Evolutionary conservation across 2,329 filamentous ascomycete species (phyloP).

Genomic region (Aspergillus pseudotamarii): DNA sequence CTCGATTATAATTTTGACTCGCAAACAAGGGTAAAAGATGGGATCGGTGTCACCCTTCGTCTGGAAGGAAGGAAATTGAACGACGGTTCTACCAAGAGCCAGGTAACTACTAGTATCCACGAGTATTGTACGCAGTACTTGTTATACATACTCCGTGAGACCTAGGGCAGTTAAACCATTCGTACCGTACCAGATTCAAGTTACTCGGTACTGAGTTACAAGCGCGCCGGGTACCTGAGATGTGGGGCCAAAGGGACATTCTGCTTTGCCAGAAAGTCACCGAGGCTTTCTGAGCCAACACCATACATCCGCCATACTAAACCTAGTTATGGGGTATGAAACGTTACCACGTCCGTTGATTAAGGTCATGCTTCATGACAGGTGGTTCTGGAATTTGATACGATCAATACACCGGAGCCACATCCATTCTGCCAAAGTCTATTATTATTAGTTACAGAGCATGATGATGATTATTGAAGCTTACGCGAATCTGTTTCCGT

Average conservation of each 20-base stretch:
- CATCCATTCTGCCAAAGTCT: not conserved
- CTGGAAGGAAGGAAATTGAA: too few species aligned
- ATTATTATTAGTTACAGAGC: too few species aligned
- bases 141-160: not conserved
- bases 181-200: not conserved
- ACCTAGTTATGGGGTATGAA: not conserved
- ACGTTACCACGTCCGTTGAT: not conserved
- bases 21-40: too few species aligned
- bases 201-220: slow-evolving; percentile 8
- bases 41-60: too few species aligned
- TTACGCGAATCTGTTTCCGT: too few species aligned
- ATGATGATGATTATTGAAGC: too few species aligned
- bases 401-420: not conserved
- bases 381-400: not conserved
- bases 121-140: too few species aligned
- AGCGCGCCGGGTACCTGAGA: slow-evolving; percentile 24
- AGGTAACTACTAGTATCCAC: not conserved
- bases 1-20: too few species aligned
- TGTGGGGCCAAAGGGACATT: slow-evolving; percentile 18
- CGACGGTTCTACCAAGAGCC: not conserved
- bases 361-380: not conserved
- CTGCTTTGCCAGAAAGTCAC: slow-evolving; percentile 19
- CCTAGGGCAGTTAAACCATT: too few species aligned
- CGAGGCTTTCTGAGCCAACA: slow-evolving; percentile 15
- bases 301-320: slow-evolving; percentile 8